A percentile compares a stretch with the other conserved stretches of the same genome.
Evolutionary conservation across 352 stramenopile species (phyloP).

Genomic region (Phytophthora hybrid): DNA sequence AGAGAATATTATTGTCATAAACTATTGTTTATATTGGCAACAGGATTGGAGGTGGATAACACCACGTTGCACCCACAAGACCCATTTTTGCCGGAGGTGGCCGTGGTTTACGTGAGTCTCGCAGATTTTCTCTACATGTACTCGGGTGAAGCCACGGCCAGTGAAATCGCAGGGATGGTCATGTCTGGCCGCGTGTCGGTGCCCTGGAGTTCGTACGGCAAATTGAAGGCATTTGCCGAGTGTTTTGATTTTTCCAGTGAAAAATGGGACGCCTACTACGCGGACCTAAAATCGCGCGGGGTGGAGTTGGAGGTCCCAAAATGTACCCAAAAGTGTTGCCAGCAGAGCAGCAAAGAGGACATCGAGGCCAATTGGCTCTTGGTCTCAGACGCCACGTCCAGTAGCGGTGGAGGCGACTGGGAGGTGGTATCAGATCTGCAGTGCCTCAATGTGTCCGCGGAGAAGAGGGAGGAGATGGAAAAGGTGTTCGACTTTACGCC

Average conservation of each 20-base stretch:
- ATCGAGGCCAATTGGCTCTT: conserved; percentile 89
- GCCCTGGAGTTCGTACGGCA: conserved; percentile 83
- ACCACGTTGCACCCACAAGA: conserved; percentile 56
- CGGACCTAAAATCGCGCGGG: conserved; percentile 43
- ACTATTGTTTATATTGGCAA: neutral
- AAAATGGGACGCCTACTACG: conserved; percentile 86
- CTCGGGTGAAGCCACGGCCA: conserved; percentile 75
- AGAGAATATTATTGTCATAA: conserved; percentile 1
- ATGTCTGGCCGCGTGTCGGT: conserved; percentile 88
- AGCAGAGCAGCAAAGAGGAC: conserved; percentile 72
- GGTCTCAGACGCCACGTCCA: conserved; percentile 70
- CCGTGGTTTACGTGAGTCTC: conserved; percentile 76
- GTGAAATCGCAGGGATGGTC: conserved; percentile 85
- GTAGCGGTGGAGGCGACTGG: conserved; percentile 63
- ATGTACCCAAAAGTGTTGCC: conserved; percentile 72
- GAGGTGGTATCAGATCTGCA: conserved; percentile 76
- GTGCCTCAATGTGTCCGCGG: conserved; percentile 61
- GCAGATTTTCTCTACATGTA: conserved; percentile 91
- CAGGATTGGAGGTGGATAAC: conserved; percentile 66
- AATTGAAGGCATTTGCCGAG: conserved; percentile 86
- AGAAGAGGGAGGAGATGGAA: conserved; percentile 73
- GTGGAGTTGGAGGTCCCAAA: conserved; percentile 33
- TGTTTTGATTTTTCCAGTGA: conserved; percentile 88
- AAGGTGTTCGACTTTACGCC: conserved; percentile 61
- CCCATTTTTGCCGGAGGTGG: conserved; percentile 68